A percentile compares a stretch with the other conserved stretches of the same genome.
Evolutionary conservation across 306 rosid genomes (phyloP).

Genomic region (Bauhinia variegata): DNA sequence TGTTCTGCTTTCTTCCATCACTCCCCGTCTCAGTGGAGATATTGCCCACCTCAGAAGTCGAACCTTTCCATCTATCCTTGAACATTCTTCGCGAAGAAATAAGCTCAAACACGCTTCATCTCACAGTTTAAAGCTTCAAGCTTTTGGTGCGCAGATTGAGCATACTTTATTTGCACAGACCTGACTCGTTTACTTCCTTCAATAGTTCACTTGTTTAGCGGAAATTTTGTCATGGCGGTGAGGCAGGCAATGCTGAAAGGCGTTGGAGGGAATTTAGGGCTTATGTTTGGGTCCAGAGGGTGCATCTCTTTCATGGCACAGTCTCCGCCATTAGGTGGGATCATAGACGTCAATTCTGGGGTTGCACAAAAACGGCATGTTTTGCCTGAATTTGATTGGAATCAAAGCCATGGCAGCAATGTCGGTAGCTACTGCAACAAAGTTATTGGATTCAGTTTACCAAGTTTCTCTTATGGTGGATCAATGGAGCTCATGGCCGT

Average conservation of each 20-base stretch:
- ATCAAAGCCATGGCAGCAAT: background rate
- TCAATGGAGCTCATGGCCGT: conserved; percentile 94
- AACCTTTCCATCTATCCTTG: too few relatives aligned
- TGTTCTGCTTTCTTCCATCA: too few relatives aligned
- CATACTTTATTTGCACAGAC: too few relatives aligned
- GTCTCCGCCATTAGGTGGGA: conserved; percentile 54
- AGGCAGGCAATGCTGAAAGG: conserved; percentile 42
- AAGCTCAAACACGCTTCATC: too few relatives aligned
- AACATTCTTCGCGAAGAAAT: too few relatives aligned
- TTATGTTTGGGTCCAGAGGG: conserved; percentile 47
- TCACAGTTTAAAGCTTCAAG: too few relatives aligned
- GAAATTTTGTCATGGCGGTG: conserved; percentile 49
- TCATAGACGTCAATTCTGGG: conserved; percentile 21
- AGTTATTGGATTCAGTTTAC: conserved; percentile 38
- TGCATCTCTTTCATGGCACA: conserved; percentile 44
- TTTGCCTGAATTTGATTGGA: conserved; percentile 55
- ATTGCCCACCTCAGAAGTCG: too few relatives aligned
- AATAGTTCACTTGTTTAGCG: background rate
- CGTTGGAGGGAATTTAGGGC: conserved; percentile 32
- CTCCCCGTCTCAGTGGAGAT: too few relatives aligned
- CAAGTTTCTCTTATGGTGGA: conserved; percentile 53
- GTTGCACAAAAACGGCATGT: conserved; percentile 40
- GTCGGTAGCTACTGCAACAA: background rate
- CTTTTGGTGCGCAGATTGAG: too few relatives aligned
- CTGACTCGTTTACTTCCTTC: background rate